Base-by-base conservation (phyloP, 2,329 filamentous ascomycete species). In the Penicillium sp. region DNA sequence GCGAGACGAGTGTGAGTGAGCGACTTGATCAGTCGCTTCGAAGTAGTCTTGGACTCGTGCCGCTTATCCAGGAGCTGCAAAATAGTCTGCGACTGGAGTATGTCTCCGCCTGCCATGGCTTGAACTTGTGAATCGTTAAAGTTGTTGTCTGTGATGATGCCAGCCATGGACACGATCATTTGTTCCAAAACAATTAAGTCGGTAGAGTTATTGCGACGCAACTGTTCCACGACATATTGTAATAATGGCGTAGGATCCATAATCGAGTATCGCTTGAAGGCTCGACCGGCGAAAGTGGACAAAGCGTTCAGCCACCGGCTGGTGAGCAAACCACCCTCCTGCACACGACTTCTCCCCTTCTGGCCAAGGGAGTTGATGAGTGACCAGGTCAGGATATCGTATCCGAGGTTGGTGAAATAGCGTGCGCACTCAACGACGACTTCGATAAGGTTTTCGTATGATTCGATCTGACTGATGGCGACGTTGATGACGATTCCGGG, bases 391-490 rank as follows among this genome's bases (percentile, higher is more conserved):
- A 99, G 79, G 28, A 96, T 89, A 70, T 99, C 94, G 68, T 96
- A 96, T 0, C 90, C 92, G 33, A 99, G 76, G 48, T 89, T 86
- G 1, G 92, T 96, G 62, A 97, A 96, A 69, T 96, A 96, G 63
- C 90, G 87, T 35, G 90, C 91, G 65, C 92, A 96, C 68, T 96
- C 91, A 13, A 97, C 92, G 55, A 99, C 90, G 5, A 90, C 90
- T 55, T 96, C 90, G 50, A 96, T 96, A 54, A 99, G 81, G 67
- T 97, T 99, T 67, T 88, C 89, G 69, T 99, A 99, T 0, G 88
- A 87, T 71, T 99, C 92, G 53, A 96, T 90, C 70, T 96, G 92
- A 56, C 86, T 86, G 51, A 99, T 84, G 6, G 92, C 90, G 50
- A 92, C 88, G 63, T 86, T 86, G 75, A 96, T 96, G 22, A 97